Percentiles rank a stretch among this genome's conserved stretches.
phyloP scores from a whole-genome alignment of 768 basidiomycete genomes.

The Zangia roseola region DNA sequence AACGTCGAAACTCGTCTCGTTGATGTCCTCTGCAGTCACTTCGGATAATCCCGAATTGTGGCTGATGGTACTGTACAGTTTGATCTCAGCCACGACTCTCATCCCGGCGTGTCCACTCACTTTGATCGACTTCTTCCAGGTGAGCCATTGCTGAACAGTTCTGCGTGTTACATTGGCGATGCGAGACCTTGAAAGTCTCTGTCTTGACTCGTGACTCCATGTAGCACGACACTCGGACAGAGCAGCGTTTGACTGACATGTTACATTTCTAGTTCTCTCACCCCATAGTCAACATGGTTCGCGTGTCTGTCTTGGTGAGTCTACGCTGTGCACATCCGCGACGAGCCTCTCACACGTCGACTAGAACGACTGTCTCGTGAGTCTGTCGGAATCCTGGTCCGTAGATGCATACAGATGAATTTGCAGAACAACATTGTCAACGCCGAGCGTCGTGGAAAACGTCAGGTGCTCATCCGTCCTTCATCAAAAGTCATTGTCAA shows the following conservation, averaged over 20 bases:
- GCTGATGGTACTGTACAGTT: conserved; percentile 28
- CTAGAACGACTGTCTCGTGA: conserved; percentile 59
- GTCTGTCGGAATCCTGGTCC: conserved; percentile 10
- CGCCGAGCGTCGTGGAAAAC: conserved; percentile 98
- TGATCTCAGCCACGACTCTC: conserved; percentile 25
- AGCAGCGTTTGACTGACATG: too few relatives aligned
- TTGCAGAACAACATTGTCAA: conserved; percentile 96
- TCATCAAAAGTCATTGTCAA: conserved; percentile 98
- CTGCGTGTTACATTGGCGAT: too few relatives aligned
- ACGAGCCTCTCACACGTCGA: conserved; percentile 1
- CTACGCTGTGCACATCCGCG: background rate
- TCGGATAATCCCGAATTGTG: conserved; percentile 19
- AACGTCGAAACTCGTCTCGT: conserved; percentile 22
- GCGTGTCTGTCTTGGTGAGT: conserved; percentile 75
- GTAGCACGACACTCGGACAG: too few relatives aligned
- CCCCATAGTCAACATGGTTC: conserved; percentile 65
- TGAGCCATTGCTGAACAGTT: too few relatives aligned
- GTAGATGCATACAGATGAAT: conserved; percentile 1
- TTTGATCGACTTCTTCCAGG: background rate
- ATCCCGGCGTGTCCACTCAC: too few relatives aligned
- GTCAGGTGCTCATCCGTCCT: conserved; percentile 97
- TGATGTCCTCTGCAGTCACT: conserved; percentile 10
- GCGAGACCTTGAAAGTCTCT: too few relatives aligned
- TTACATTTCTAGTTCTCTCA: too few relatives aligned
- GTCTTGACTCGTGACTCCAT: too few relatives aligned